Evolutionary conservation across 1,139 yeast species (phyloP).

Genomic region (Kluyveromyces sp.): DNA sequence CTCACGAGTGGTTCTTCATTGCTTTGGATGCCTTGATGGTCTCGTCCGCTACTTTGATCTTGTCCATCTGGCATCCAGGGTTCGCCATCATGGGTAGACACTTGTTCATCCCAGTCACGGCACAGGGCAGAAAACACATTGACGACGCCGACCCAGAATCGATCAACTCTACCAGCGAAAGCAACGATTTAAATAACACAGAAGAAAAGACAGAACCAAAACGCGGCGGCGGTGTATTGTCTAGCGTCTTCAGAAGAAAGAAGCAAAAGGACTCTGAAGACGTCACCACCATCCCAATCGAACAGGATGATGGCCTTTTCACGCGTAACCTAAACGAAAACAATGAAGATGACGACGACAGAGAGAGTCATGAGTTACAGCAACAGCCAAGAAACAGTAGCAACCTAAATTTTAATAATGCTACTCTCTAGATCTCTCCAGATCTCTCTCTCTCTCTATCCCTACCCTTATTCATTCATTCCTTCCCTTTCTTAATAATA

Average conservation of each 20-base stretch:
- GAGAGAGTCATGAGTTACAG: too few relatives aligned
- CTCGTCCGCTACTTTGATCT: conserved; percentile 35
- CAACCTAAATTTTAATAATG: too few relatives aligned
- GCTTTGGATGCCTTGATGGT: conserved; percentile 74
- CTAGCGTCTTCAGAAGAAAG: not conserved
- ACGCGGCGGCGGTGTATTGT: not conserved
- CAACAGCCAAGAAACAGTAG: too few relatives aligned
- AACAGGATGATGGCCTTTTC: too few relatives aligned
- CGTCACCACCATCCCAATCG: too few relatives aligned
- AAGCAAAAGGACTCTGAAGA: not conserved
- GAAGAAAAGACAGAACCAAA: not conserved
- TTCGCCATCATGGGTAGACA: conserved; percentile 36
- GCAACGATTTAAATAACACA: not conserved
- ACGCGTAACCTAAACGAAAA: too few relatives aligned
- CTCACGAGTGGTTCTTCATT: conserved; percentile 66
- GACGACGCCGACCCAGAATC: not conserved
- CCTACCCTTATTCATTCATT: too few relatives aligned
- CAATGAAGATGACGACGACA: too few relatives aligned
- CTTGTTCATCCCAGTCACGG: conserved; percentile 18
- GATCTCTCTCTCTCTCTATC: too few relatives aligned
- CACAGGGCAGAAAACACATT: not conserved
- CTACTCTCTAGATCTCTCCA: too few relatives aligned
- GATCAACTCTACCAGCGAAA: not conserved
- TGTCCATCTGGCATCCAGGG: conserved; percentile 64
- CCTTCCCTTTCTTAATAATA: too few relatives aligned